Evolutionary conservation across 2,329 filamentous ascomycete species (phyloP).

Genomic region (Stagonosporopsis chrysanthemi): DNA sequence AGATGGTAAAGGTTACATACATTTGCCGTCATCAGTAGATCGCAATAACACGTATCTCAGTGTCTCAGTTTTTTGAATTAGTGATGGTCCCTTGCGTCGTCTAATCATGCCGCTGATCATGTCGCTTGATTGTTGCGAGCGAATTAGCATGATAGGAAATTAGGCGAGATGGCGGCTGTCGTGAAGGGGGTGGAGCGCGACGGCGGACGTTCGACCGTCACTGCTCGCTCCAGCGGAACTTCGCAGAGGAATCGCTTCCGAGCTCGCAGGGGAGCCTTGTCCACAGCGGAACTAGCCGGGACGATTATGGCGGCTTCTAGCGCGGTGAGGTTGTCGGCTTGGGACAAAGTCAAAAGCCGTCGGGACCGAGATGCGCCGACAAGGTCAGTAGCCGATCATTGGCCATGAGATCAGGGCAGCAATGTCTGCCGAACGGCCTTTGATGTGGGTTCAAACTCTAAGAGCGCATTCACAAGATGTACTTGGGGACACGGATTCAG

Average conservation of each 20-base stretch:
- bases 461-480: conserved; percentile 3
- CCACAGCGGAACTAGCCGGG: background rate
- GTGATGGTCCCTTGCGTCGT: background rate
- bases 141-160: conserved; percentile 2
- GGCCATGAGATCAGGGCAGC: background rate
- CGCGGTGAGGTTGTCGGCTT: background rate
- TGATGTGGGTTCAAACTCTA: conserved; percentile 13
- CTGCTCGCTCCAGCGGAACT: conserved; percentile 12
- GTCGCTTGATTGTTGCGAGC: background rate
- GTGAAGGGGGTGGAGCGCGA: conserved; percentile 19
- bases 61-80: background rate
- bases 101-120: no score
- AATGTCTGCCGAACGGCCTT: background rate
- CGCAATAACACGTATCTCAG: no score
- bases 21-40: background rate
- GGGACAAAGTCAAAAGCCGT: background rate
- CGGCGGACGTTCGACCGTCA: conserved; percentile 1
- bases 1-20: background rate
- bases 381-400: conserved; percentile 2
- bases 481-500: conserved; percentile 1
- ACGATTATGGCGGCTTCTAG: conserved; percentile 9
- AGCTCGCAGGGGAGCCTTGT: background rate
- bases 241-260: background rate
- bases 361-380: conserved; percentile 4
- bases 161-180: conserved; percentile 15